Evolutionary conservation across 495 filamentous ascomycete species (phyloP), one percentile per base, ranked within the genome.

Genomic region (Xylaria castorea): DNA sequence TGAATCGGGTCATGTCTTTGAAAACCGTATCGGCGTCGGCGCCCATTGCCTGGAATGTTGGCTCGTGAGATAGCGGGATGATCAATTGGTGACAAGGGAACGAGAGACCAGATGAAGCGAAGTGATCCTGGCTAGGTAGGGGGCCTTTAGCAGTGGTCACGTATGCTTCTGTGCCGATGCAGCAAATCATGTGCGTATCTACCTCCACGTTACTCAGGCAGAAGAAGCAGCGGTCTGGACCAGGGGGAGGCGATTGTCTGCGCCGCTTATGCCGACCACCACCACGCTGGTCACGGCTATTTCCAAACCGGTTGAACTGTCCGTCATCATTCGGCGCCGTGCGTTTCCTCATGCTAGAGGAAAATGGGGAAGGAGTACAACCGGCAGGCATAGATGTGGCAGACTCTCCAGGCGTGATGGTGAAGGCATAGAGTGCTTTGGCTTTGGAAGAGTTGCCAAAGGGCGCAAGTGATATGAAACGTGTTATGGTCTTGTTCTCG

Each of bases 71-170:
- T 36, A 97, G 87, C 0, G 97, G 94, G 65, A 97, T 94, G 77
- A 99, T 95, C 69, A 99, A 91, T 72, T 97, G 89, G 80, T 98
- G 96, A 20, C 88, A 87, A 0, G 94, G 94, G 79, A 94, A 95
- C n/a, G 85, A 81, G 4, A 98, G 86, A 14, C 85, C 84, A 1
- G 79, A 75, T 2, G 81, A 64, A 4, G 87, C 84, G 77, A 92
- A 97, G 12, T 89, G 93, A 14, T 86, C 81, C 0, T 85, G 75
- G 1, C 91, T 91, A 0, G 91, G 90, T 14, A 99, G 88, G 6
- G 96, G 94, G 0, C 96, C 96, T 82, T 97, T 98, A 60, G 97
- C 93, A 40, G 90, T 96, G 61, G 95, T 96, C 53, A 98, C 84
- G 79, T 98, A 98, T 66, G 89, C 80, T 61, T 97, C 92, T 36